A percentile compares a stretch with the other conserved stretches of the same genome.
phyloP scores from a whole-genome alignment of 805 yeast species.

The Suhomyces prunicola region DNA sequence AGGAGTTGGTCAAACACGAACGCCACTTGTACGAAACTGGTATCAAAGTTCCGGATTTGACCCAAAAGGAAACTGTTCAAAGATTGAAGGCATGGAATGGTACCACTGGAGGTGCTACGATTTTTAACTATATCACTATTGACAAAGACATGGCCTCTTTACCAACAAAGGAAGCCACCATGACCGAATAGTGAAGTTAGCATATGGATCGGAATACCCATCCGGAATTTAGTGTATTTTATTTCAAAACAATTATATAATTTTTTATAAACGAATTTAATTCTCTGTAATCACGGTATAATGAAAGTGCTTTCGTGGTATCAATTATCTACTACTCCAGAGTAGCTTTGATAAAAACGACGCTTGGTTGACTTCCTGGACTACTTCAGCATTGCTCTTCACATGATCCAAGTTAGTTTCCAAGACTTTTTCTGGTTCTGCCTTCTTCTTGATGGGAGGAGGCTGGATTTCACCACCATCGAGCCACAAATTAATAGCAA shows the following conservation, averaged over 20 bases:
- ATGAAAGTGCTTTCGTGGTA: not conserved
- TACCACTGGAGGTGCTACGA: slow-evolving; percentile 70
- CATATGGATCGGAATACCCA: not conserved
- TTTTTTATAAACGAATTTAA: not conserved
- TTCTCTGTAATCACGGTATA: not conserved
- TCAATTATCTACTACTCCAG: slow-evolving; percentile 4
- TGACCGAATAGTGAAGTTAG: slow-evolving; percentile 1
- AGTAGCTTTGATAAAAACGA: slow-evolving; percentile 8
- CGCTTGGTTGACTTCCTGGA: not conserved
- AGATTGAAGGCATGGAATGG: slow-evolving; percentile 76
- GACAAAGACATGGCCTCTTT: slow-evolving; percentile 25
- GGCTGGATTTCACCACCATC: slow-evolving; percentile 9
- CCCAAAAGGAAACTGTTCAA: slow-evolving; percentile 56
- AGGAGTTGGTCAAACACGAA: slow-evolving; percentile 62
- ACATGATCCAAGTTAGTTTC: not conserved
- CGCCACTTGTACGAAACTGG: slow-evolving; percentile 65
- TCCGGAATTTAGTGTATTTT: not conserved
- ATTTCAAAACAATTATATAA: not conserved
- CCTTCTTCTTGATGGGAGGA: not conserved
- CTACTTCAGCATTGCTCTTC: not conserved
- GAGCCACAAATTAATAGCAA: slow-evolving; percentile 23
- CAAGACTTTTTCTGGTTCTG: not conserved
- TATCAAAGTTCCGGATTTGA: slow-evolving; percentile 65
- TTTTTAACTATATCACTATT: slow-evolving; percentile 49
- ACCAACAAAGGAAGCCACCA: slow-evolving; percentile 16